These are phyloP conservation scores for Tricholoma matsutake DNA, from an alignment of 768 basidiomycete species.

Conservation along the genomic window DNA sequence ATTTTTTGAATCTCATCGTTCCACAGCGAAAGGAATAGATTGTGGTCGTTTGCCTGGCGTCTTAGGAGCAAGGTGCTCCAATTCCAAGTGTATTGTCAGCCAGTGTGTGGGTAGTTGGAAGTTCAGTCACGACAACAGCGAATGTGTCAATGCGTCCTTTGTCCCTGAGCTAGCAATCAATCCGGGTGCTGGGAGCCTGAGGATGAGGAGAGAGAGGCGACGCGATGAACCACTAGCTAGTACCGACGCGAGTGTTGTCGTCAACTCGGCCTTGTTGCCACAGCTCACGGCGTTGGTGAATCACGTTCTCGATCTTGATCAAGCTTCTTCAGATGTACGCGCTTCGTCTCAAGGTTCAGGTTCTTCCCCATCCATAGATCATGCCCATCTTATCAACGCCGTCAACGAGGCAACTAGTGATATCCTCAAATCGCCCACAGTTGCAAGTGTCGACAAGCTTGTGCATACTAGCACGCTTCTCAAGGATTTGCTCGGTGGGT, in stretches of 20 bases:
- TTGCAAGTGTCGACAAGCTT: conserved; percentile 17
- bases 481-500: conserved; percentile 14
- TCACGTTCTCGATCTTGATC: conserved; percentile 19
- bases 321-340: conserved; percentile 1
- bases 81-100: conserved; percentile 25
- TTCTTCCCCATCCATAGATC: conserved; percentile 8
- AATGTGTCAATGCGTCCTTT: conserved; percentile 15
- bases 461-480: conserved; percentile 19
- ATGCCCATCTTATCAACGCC: conserved; percentile 17
- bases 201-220: conserved; percentile 18
- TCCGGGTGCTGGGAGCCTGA: conserved; percentile 8
- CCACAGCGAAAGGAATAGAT: conserved; percentile 20
- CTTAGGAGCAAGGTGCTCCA: conserved; percentile 20
- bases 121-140: conserved; percentile 14
- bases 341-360: not conserved
- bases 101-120: conserved; percentile 28
- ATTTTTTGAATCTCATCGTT: conserved; percentile 20
- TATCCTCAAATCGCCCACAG: conserved; percentile 20
- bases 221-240: conserved; percentile 5
- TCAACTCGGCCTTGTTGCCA: conserved; percentile 15
- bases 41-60: conserved; percentile 29
- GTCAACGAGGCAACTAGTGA: conserved; percentile 17
- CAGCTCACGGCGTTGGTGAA: conserved; percentile 19
- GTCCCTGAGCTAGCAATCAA: conserved; percentile 1
- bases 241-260: conserved; percentile 7